Base-by-base conservation (phyloP, 345 rosid species). In the Salix exigua region DNA sequence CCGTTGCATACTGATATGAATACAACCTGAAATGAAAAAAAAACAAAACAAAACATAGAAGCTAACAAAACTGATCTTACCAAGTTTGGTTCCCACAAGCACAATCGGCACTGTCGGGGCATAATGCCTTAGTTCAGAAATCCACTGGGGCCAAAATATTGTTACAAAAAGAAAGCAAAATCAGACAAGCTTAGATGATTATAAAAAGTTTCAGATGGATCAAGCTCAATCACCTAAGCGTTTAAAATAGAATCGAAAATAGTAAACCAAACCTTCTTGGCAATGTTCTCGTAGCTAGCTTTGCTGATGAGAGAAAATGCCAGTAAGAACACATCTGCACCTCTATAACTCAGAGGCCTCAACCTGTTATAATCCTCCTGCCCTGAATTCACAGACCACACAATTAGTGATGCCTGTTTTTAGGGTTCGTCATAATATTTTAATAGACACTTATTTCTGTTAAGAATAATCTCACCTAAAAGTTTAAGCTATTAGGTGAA, bases 331-430 rank as follows among this genome's bases (percentile, higher is more conserved):
- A 87, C 90, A 85, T 87, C 90, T 35, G 90, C 87, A 68, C 90
- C 90, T 79, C 90, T 85, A 66, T 87, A 87, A 80, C 90, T 87
- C 74, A 87, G 48, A 30, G 90, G 90, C 79, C 90, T 85, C 48
- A 87, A 77, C 84, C 90, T 85, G 83, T 87, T 87, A 68, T 87
- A 87, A 72, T 87, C 90, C 83, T 87, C 90, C 73, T 87, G 89
- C 55, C 89, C 89, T 86, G 86, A 66, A 75, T 5, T 6, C 77
- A 74, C 25, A 73, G 58, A 55, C 12, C 28, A 30, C 28, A 3
- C 10, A 31, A 31, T 58, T 23, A 58, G 28, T 4, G 1, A 12
- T 3, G 10, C 16, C 63, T n/a, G 63, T 58, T 58, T 1, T n/a
- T n/a, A n/a, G n/a, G n/a, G n/a, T n/a, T n/a, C n/a, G n/a, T n/a